These are phyloP conservation scores for Talaromyces wortmannii DNA, from an alignment of 495 filamentous ascomycete genomes.

Conservation along the genomic window DNA sequence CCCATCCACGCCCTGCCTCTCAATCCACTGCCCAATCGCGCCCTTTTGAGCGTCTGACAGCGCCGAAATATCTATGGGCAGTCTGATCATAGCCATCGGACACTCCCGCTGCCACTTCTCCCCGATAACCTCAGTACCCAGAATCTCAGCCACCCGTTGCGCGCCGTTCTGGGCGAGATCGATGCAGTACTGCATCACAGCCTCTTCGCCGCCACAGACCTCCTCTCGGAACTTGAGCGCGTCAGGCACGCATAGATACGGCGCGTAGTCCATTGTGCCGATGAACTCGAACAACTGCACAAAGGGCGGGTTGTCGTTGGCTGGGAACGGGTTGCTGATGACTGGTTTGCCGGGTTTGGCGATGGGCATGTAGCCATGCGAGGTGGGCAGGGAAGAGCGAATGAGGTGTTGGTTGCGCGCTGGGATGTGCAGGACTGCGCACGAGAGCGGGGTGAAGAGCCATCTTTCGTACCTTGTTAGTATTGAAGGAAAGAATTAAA, in stretches of 20 bases:
- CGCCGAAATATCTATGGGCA: conserved; percentile 46
- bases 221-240: conserved; percentile 54
- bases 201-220: conserved; percentile 61
- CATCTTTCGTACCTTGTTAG: too few relatives aligned
- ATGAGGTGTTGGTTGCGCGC: conserved; percentile 63
- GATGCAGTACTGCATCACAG: conserved; percentile 47
- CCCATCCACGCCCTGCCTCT: conserved; percentile 42
- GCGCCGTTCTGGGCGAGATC: conserved; percentile 50
- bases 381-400: conserved; percentile 62
- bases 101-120: conserved; percentile 20
- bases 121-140: conserved; percentile 57
- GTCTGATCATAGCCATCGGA: conserved; percentile 54
- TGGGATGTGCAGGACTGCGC: conserved; percentile 70
- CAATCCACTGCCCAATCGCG: conserved; percentile 48
- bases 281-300: conserved; percentile 64
- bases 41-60: conserved; percentile 14
- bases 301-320: conserved; percentile 39
- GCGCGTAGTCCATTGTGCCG: conserved; percentile 58
- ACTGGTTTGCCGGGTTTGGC: conserved; percentile 1
- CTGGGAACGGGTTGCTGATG: conserved; percentile 40
- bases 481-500: too few relatives aligned
- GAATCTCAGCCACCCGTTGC: conserved; percentile 40
- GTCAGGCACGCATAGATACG: conserved; percentile 59
- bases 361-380: conserved; percentile 32
- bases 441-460: conserved; percentile 67